Base-by-base conservation (phyloP, 345 rosid species). In the Heritiera littoralis region DNA sequence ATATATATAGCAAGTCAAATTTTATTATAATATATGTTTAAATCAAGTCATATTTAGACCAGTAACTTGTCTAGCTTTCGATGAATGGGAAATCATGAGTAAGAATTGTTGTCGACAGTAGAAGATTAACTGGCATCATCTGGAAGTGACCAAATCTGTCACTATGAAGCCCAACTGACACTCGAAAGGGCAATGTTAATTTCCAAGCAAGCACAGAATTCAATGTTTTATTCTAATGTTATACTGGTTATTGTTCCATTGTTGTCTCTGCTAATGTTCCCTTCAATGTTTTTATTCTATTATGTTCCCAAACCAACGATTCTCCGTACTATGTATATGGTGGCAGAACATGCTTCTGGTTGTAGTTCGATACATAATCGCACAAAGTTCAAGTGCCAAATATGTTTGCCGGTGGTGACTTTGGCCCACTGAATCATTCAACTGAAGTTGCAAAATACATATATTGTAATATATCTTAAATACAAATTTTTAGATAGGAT, bases 371-470 rank as follows among this genome's bases (percentile, higher is more conserved):
- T 32, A 32, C 67, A 32, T 8, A 9, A n/a, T 48, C 10, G 41
- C n/a, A 23, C 58, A 48, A 49, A 13, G 8, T 70, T 49, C 70
- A 18, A 38, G 70, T 15, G 23, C 2, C 9, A 23, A 70, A 49
- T 49, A 30, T 70, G 74, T 70, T 48, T 28, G 59, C 74, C 74
- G 74, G 41, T 70, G 58, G 55, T 71, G 60, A 48, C 46, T 54
- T 54, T 30, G 54, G 48, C 28, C 76, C 81, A 59, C 84, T 40
- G 76, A 75, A 68, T 74, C 64, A 35, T 51, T 71, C 48, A 35
- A 72, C 13, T 41, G 46, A 28, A 38, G 59, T 49, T 8, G 14
- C 13, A 48, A 48, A 48, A 48, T 10, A 48, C 28, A 23, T 23
- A 23, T 23, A 23, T 23, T 23, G 28, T 23, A 23, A 23, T 23